Evolutionary conservation across 1,284 basidiomycete species (phyloP).

Genomic region (Sporisorium exsertum): DNA sequence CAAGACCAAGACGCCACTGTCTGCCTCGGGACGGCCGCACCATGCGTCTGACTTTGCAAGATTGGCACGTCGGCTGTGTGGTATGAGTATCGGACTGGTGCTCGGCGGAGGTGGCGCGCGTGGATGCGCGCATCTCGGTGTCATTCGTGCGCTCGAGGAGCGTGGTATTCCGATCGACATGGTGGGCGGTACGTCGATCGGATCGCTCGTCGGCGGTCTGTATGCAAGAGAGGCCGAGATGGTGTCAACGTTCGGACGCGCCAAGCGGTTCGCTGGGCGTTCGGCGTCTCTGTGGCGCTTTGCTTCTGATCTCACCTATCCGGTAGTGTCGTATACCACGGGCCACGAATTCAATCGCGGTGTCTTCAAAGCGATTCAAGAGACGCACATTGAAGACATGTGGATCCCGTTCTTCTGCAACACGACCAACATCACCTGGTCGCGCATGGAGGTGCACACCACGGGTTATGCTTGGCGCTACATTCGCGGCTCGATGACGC

Average conservation of each 20-base stretch:
- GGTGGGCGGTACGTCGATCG: constrained; percentile 86
- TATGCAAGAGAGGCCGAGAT: constrained; percentile 94
- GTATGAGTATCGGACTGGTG: constrained; percentile 91
- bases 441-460: constrained; percentile 96
- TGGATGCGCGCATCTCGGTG: constrained; percentile 90
- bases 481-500: constrained; percentile 93
- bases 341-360: constrained; percentile 73
- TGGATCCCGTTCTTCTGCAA: constrained; percentile 99
- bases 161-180: constrained; percentile 90
- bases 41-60: constrained; percentile 93
- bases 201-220: constrained; percentile 88
- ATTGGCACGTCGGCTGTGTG: constrained; percentile 88
- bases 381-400: constrained; percentile 86
- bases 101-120: constrained; percentile 95
- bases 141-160: constrained; percentile 91
- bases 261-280: constrained; percentile 88
- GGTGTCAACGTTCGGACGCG: constrained; percentile 83
- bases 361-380: constrained; percentile 51
- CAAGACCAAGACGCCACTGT: constrained; percentile 63
- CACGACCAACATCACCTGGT: constrained; percentile 97
- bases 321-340: constrained; percentile 96
- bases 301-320: constrained; percentile 94
- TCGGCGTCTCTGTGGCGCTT: constrained; percentile 97
- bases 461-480: constrained; percentile 80
- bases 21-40: constrained; percentile 73